These are phyloP conservation scores for Rhytidhysteron rufulum DNA, from an alignment of 2,329 filamentous ascomycete genomes.

Conservation along the genomic window DNA sequence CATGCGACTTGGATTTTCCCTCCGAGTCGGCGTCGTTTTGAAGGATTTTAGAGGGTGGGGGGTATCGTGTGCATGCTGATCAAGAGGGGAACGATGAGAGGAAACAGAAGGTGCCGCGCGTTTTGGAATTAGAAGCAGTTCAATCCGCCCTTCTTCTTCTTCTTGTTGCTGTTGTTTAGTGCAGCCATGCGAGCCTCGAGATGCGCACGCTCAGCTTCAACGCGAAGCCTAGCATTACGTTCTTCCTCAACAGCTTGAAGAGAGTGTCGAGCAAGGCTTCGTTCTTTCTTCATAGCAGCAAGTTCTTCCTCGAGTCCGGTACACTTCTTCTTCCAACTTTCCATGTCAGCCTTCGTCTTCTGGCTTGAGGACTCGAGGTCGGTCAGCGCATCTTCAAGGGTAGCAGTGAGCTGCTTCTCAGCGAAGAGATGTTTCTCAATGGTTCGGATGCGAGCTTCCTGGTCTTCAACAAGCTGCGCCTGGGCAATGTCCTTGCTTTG, in stretches of 20 bases:
- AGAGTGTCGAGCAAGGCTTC: constrained; percentile 57
- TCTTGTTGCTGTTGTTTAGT: constrained; percentile 82
- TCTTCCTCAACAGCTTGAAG: constrained; percentile 95
- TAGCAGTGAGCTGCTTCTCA: constrained; percentile 93
- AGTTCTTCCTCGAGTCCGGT: constrained; percentile 69
- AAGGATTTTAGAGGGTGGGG: constrained; percentile 2
- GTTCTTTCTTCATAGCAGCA: constrained; percentile 59
- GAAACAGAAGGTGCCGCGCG: no score
- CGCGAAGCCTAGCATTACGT: constrained; percentile 83
- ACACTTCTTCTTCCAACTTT: constrained; percentile 86
- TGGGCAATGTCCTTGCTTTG: constrained; percentile 76
- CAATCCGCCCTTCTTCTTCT: constrained; percentile 91
- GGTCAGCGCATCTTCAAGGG: constrained; percentile 89
- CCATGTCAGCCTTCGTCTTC: constrained; percentile 85
- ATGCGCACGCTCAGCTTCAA: constrained; percentile 82
- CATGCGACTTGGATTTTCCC: constrained; percentile 18
- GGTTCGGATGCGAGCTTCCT: constrained; percentile 88
- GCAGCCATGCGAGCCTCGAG: constrained; percentile 77
- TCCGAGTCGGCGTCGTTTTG: constrained; percentile 11
- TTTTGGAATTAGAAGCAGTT: constrained; percentile 83
- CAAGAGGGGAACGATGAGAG: no score
- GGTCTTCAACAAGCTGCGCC: constrained; percentile 84
- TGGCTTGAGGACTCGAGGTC: constrained; percentile 90
- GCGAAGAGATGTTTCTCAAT: constrained; percentile 96
- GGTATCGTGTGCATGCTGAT: not conserved